A percentile compares a stretch with the other conserved stretches of the same genome.
Conservation (phyloP, 805 yeast genomes). For the Starmerella floricola region DNA sequence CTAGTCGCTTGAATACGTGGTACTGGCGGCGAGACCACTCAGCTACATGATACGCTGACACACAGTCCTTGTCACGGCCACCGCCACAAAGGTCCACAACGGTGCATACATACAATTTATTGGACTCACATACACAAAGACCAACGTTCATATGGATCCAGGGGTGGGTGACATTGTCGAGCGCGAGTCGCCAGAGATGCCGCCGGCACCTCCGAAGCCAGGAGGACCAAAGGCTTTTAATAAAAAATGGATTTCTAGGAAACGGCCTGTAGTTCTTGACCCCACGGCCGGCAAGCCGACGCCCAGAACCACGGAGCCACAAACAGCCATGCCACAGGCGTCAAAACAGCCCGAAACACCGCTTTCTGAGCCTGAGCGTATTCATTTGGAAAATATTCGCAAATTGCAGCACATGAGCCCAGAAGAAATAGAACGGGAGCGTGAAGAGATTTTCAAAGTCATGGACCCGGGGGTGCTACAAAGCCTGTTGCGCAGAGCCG, state of each 20-base stretch:
- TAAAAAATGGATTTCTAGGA: slow-evolving; percentile 11
- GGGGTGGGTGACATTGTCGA: slow-evolving; percentile 23
- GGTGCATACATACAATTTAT: too few relatives aligned
- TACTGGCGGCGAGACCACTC: too few relatives aligned
- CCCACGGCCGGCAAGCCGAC: slow-evolving; percentile 6
- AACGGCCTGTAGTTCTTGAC: slow-evolving; percentile 14
- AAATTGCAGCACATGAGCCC: slow-evolving; percentile 49
- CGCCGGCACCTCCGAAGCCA: slow-evolving; percentile 13
- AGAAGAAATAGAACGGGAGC: slow-evolving; percentile 52
- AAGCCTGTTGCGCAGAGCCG: slow-evolving; percentile 32
- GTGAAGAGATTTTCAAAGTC: slow-evolving; percentile 50
- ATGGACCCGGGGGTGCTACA: slow-evolving; percentile 60
- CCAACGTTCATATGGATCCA: neutral
- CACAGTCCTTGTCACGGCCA: too few relatives aligned
- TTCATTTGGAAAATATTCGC: slow-evolving; percentile 64
- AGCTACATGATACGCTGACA: too few relatives aligned
- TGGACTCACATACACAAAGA: too few relatives aligned
- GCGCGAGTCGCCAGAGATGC: slow-evolving; percentile 10
- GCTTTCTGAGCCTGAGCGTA: slow-evolving; percentile 52
- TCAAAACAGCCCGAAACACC: neutral
- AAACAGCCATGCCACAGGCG: neutral
- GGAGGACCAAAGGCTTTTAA: neutral
- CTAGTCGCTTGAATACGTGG: too few relatives aligned
- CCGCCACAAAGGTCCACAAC: too few relatives aligned
- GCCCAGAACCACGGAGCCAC: neutral